Percentiles rank a stretch among this genome's conserved stretches.
These are phyloP conservation scores for Sphaceloma murrayae DNA, from an alignment of 2,329 filamentous ascomycete species.

Conservation along the genomic window DNA sequence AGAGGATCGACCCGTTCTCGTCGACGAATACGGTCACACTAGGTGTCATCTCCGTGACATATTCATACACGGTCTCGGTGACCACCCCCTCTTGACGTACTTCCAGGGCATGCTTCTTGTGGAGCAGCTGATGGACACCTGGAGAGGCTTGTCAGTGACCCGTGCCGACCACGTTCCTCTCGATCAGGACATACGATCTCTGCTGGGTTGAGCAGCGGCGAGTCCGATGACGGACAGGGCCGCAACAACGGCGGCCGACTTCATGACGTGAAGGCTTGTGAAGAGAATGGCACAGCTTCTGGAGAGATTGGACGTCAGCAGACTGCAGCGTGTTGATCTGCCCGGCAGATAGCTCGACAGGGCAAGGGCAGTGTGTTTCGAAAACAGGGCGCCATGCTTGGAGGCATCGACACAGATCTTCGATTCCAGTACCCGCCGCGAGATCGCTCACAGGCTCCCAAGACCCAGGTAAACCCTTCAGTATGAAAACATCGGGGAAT, in stretches of 20 bases:
- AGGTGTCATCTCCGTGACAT: constrained; percentile 37
- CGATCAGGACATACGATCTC: constrained; percentile 19
- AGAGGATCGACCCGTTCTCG: constrained; percentile 44
- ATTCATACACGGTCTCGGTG: constrained; percentile 27
- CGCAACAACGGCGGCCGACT: constrained; percentile 14
- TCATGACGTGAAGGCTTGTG: constrained; percentile 12
- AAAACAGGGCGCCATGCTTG: neutral
- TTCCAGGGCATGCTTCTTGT: no score
- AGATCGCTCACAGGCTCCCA: neutral
- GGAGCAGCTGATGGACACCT: no score
- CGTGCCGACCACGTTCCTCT: constrained; percentile 4
- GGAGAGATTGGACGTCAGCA: constrained; percentile 4
- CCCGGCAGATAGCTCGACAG: neutral
- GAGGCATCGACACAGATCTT: constrained; percentile 8
- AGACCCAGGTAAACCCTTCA: no score
- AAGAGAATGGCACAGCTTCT: constrained; percentile 13
- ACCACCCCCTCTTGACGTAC: no score
- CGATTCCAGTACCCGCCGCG: constrained; percentile 1
- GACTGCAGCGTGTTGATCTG: neutral
- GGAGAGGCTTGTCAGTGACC: constrained; percentile 16
- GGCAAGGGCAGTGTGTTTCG: constrained; percentile 7
- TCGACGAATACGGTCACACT: constrained; percentile 53
- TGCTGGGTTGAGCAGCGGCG: constrained; percentile 33
- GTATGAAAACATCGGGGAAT: constrained; percentile 4
- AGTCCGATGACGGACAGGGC: constrained; percentile 24